Conservation (phyloP, 2,329 filamentous ascomycete species). For the Alternaria longipes region DNA sequence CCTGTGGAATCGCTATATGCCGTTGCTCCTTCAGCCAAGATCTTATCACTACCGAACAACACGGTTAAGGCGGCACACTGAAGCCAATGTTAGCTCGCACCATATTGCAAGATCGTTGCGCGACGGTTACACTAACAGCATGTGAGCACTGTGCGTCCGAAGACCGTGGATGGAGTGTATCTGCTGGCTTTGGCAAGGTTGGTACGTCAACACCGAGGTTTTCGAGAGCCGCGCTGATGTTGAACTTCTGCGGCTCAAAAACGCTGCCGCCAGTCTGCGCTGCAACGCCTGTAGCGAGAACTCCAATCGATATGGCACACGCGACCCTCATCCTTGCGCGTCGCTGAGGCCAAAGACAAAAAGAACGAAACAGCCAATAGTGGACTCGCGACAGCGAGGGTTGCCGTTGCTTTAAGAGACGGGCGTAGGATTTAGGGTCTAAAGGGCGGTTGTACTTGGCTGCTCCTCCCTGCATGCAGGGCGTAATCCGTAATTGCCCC, state of each 20-base stretch:
- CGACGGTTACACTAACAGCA: background rate
- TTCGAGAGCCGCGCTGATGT: constrained; percentile 7
- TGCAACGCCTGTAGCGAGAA: background rate
- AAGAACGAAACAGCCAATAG: background rate
- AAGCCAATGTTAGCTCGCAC: background rate
- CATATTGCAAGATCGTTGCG: background rate
- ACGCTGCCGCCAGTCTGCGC: background rate
- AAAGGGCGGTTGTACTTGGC: background rate
- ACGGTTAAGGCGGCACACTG: constrained; percentile 28
- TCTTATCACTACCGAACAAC: constrained; percentile 23
- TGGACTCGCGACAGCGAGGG: background rate
- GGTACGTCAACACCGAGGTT: constrained; percentile 5
- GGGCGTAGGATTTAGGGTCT: background rate
- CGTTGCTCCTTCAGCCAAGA: constrained; percentile 10
- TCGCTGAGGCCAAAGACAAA: background rate
- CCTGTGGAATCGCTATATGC: constrained; percentile 18
- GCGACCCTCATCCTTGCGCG: background rate
- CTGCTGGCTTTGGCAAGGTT: background rate
- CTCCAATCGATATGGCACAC: background rate
- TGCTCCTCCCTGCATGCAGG: background rate
- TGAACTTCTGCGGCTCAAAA: constrained; percentile 14
- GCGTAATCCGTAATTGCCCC: background rate
- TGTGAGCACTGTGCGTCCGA: background rate
- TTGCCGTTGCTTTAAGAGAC: background rate
- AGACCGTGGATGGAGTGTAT: background rate